phyloP scores from a whole-genome alignment of 768 basidiomycete genomes.

The Trametopsis cervina region DNA sequence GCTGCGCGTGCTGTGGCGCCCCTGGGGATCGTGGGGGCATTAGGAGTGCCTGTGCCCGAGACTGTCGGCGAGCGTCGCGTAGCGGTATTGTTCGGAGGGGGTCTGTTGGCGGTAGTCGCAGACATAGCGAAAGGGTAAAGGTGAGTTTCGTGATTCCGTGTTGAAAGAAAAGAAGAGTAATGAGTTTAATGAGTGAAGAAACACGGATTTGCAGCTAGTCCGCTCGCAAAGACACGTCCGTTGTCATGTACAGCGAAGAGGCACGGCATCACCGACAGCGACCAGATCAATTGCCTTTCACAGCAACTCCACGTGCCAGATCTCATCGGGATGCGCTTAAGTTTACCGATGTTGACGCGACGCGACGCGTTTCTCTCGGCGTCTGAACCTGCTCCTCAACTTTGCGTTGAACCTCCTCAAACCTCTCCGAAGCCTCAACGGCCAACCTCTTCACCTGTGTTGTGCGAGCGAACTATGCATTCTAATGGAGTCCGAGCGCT shows the following conservation, averaged over 20 bases:
- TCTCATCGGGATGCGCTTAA: too few relatives aligned
- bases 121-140: slow-evolving; percentile 33
- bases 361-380: too few relatives aligned
- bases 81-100: slow-evolving; percentile 39
- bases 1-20: slow-evolving; percentile 62
- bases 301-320: too few relatives aligned
- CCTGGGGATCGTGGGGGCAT: slow-evolving; percentile 37
- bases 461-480: too few relatives aligned
- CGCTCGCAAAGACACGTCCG: slow-evolving; percentile 3
- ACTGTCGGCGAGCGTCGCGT: slow-evolving; percentile 38
- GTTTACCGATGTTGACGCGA: too few relatives aligned
- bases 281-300: too few relatives aligned
- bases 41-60: slow-evolving; percentile 35
- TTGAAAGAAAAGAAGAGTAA: slow-evolving; percentile 5
- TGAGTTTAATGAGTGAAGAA: background rate
- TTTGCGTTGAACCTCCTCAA: too few relatives aligned
- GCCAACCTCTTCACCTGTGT: too few relatives aligned
- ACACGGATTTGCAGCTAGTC: background rate
- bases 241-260: slow-evolving; percentile 12
- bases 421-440: too few relatives aligned
- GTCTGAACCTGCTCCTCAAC: too few relatives aligned
- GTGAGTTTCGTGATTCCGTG: slow-evolving; percentile 5
- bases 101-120: slow-evolving; percentile 36
- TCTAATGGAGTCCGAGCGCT: slow-evolving; percentile 2
- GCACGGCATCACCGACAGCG: background rate